Evolutionary conservation across 441 rosid species (phyloP).

Genomic region (Manihot esculenta): DNA sequence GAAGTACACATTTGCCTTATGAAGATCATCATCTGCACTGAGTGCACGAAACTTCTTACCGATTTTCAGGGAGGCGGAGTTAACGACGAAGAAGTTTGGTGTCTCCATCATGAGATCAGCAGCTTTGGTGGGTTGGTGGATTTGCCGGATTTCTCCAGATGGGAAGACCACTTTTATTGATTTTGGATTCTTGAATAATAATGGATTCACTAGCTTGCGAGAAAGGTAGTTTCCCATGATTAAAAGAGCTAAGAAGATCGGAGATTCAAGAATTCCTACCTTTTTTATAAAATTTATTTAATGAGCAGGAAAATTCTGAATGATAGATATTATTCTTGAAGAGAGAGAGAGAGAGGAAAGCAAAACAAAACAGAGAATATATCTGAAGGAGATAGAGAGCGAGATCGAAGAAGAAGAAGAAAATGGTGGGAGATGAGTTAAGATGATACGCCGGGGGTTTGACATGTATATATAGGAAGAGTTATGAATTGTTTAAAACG

Average conservation of each 20-base stretch:
- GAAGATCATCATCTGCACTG: slow-evolving; percentile 60
- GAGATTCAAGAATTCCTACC: not conserved
- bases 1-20: slow-evolving; percentile 44
- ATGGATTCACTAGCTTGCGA: slow-evolving; percentile 40
- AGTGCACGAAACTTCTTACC: slow-evolving; percentile 58
- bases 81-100: slow-evolving; percentile 62
- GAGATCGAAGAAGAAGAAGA: no score
- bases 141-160: slow-evolving; percentile 46
- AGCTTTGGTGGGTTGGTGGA: slow-evolving; percentile 49
- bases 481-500: not conserved
- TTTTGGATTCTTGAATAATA: slow-evolving; percentile 23
- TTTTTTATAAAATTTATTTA: no score
- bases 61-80: slow-evolving; percentile 47
- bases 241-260: not conserved
- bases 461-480: slow-evolving; percentile 5
- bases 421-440: not conserved
- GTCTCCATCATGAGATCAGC: slow-evolving; percentile 86
- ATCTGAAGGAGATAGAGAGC: no score
- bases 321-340: no score
- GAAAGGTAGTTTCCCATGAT: slow-evolving; percentile 75
- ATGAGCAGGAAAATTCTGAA: no score
- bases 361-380: no score
- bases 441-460: not conserved
- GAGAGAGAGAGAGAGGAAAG: no score
- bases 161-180: slow-evolving; percentile 64